Evolutionary conservation across 768 basidiomycete genomes (phyloP).

Genomic region (Leccinum ochraceum): DNA sequence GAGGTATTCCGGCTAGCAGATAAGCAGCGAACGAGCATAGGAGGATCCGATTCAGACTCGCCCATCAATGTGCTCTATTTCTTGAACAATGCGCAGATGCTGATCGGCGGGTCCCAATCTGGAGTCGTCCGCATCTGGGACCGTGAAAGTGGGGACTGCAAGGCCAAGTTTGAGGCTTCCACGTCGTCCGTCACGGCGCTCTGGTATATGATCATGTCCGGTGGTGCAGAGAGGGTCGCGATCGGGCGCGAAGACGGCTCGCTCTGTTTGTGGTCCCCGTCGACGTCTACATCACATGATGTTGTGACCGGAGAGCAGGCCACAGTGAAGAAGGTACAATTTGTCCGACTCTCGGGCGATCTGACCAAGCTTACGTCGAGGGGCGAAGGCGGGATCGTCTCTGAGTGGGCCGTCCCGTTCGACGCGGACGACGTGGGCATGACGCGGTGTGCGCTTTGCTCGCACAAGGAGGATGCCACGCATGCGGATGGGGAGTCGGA

Average conservation of each 20-base stretch:
- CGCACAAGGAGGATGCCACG: background rate
- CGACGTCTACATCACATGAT: too few relatives aligned
- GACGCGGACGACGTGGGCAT: background rate
- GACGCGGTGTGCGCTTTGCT: background rate
- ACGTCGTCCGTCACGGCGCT: conserved; percentile 21
- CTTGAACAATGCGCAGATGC: conserved; percentile 12
- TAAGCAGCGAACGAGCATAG: background rate
- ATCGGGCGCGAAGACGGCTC: conserved; percentile 23
- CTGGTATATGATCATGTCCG: conserved; percentile 1
- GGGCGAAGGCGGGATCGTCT: background rate
- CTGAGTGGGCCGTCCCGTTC: background rate
- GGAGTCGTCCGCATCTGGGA: conserved; percentile 16
- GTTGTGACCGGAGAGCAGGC: too few relatives aligned
- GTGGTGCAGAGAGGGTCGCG: conserved; percentile 1
- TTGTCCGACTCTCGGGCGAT: too few relatives aligned
- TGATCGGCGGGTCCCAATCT: conserved; percentile 21
- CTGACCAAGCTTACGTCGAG: conserved; percentile 5
- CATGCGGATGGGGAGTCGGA: background rate
- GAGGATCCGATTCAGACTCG: background rate
- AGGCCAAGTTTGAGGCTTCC: conserved; percentile 4
- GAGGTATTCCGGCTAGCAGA: conserved; percentile 4
- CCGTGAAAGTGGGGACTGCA: conserved; percentile 13
- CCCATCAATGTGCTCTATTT: conserved; percentile 14
- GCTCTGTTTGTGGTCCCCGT: background rate
- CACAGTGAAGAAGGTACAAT: too few relatives aligned